Evolutionary conservation across 169 alveolate species (phyloP).

Genomic region (Amoebophrya sp.): DNA sequence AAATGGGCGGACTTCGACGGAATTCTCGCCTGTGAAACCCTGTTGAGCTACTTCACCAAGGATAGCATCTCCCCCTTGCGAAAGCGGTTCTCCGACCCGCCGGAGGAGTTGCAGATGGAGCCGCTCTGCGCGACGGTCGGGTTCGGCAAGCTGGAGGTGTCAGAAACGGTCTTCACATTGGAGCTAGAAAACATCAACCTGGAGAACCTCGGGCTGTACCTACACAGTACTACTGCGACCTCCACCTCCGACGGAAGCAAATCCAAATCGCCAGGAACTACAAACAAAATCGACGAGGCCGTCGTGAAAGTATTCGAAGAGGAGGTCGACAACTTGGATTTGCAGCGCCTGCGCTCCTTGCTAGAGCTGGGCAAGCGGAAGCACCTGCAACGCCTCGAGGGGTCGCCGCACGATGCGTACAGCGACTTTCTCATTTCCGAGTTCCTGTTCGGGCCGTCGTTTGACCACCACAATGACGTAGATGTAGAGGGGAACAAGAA

Average conservation of each 20-base stretch:
- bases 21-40: background rate
- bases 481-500: background rate
- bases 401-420: background rate
- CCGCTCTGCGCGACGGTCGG: background rate
- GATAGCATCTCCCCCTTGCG: background rate
- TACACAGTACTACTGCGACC: background rate
- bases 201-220: background rate
- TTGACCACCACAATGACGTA: background rate
- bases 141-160: background rate
- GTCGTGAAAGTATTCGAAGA: background rate
- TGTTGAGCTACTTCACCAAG: background rate
- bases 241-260: too few species aligned
- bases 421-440: background rate
- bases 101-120: background rate
- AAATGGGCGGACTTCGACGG: background rate
- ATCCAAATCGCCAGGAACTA: too few species aligned
- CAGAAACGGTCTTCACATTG: background rate
- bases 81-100: background rate
- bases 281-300: background rate
- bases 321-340: background rate
- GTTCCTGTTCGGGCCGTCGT: conserved; percentile 3
- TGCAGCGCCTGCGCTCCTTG: background rate
- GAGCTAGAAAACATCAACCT: background rate
- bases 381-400: background rate
- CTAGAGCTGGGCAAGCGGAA: background rate